These are phyloP conservation scores for Meredithiella fracta DNA, from an alignment of 2,329 filamentous ascomycete species.

Conservation along the genomic window DNA sequence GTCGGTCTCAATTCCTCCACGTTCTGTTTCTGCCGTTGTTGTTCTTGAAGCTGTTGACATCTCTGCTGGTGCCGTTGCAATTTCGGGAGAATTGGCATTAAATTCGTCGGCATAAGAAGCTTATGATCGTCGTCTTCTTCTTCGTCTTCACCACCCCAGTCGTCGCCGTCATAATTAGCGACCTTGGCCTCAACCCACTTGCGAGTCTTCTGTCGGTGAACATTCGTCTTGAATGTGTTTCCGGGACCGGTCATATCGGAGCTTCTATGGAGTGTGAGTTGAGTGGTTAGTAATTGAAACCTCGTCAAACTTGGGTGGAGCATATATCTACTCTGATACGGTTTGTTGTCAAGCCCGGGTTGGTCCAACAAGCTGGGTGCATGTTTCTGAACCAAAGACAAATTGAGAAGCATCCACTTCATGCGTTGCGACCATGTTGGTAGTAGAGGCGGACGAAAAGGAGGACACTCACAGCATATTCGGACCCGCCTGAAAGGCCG, in stretches of 20 bases:
- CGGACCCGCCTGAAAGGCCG: conserved; percentile 11
- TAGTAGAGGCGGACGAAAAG: neutral
- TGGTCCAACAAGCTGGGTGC: neutral
- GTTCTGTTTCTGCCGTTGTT: neutral
- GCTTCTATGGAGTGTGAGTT: neutral
- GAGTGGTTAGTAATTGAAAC: neutral
- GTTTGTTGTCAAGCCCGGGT: no score
- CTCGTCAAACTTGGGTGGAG: no score
- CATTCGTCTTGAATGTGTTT: conserved; percentile 56
- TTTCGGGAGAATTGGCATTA: conserved; percentile 13
- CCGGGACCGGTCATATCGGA: neutral
- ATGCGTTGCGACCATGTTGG: neutral
- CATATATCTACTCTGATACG: no score
- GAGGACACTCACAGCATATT: conserved; percentile 6
- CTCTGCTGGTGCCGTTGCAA: conserved; percentile 9
- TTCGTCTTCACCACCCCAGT: conserved; percentile 66
- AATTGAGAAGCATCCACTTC: neutral
- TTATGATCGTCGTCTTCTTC: conserved; percentile 36
- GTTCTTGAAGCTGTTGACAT: conserved; percentile 5
- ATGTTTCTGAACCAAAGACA: neutral
- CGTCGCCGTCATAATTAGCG: conserved; percentile 78
- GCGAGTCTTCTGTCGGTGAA: conserved; percentile 76
- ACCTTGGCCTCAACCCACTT: conserved; percentile 89
- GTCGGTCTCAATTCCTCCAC: no score
- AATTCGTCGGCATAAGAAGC: conserved; percentile 22